Percentiles rank a stretch among this genome's conserved stretches.
phyloP scores from a whole-genome alignment of 2,329 filamentous ascomycete species.

The Xylaria sp. region DNA sequence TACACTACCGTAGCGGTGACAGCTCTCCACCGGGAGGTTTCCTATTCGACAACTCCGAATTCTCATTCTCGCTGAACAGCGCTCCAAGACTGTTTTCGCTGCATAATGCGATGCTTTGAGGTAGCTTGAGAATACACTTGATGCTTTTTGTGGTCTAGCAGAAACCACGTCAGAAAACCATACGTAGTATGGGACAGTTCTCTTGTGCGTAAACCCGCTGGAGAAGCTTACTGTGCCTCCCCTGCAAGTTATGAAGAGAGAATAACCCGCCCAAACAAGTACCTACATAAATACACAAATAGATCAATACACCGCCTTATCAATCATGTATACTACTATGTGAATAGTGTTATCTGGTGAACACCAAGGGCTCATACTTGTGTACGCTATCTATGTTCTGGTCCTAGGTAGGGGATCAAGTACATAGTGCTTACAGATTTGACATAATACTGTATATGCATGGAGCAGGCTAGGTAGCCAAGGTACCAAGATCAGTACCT shows the following conservation, averaged over 20 bases:
- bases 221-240: constrained; percentile 3
- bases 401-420: background rate
- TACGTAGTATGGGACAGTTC: background rate
- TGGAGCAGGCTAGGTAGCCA: background rate
- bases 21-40: constrained; percentile 37
- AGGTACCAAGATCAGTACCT: background rate
- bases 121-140: background rate
- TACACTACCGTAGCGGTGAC: constrained; percentile 31
- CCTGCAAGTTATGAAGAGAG: background rate
- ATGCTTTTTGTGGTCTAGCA: background rate
- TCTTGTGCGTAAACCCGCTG: background rate
- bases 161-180: background rate
- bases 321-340: background rate
- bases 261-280: background rate
- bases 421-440: background rate
- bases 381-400: background rate
- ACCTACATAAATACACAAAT: background rate
- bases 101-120: background rate
- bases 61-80: background rate
- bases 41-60: constrained; percentile 31
- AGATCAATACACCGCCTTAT: constrained; percentile 14
- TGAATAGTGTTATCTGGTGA: background rate
- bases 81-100: constrained; percentile 8
- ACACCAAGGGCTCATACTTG: background rate
- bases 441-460: background rate